Percentiles rank a stretch among this genome's conserved stretches.
Evolutionary conservation across 495 filamentous ascomycete species (phyloP).

Genomic region (Xylaria intraflava): DNA sequence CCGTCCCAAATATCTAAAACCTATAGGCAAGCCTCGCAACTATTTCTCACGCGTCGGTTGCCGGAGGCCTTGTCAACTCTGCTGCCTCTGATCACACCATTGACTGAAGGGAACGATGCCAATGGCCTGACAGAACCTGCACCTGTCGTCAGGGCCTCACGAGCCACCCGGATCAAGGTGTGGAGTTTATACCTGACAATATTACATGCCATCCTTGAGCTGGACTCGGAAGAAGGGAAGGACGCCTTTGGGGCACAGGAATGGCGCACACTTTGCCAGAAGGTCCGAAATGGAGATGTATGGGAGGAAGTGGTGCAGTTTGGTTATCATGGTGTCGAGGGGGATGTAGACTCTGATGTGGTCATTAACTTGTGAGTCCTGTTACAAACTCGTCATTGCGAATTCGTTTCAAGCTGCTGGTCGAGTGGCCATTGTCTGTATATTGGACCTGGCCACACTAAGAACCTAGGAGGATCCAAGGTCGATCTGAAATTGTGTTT

Average conservation of each 20-base stretch:
- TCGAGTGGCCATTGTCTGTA: background rate
- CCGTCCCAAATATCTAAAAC: constrained; percentile 67
- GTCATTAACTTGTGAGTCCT: constrained; percentile 75
- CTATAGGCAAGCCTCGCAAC: constrained; percentile 82
- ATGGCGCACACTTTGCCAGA: constrained; percentile 72
- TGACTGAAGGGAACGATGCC: constrained; percentile 27
- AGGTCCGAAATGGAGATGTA: constrained; percentile 75
- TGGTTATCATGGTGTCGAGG: constrained; percentile 80
- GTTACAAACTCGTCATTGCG: background rate
- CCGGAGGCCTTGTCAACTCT: constrained; percentile 80
- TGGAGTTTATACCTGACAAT: constrained; percentile 96
- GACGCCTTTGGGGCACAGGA: constrained; percentile 72
- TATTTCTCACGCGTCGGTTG: constrained; percentile 87
- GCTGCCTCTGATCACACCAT: constrained; percentile 63
- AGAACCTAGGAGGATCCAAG: background rate
- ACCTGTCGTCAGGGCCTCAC: constrained; percentile 65
- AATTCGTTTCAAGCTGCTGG: background rate
- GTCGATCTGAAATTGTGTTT: background rate
- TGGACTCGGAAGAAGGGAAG: constrained; percentile 87
- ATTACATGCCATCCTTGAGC: constrained; percentile 80
- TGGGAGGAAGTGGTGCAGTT: constrained; percentile 88
- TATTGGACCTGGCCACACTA: background rate
- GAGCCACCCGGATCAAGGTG: constrained; percentile 79
- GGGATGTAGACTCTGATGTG: constrained; percentile 88
- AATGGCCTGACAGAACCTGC: constrained; percentile 43